Evolutionary conservation across 139 green algal species (phyloP).

Genomic region (Volvox reticuliferus): DNA sequence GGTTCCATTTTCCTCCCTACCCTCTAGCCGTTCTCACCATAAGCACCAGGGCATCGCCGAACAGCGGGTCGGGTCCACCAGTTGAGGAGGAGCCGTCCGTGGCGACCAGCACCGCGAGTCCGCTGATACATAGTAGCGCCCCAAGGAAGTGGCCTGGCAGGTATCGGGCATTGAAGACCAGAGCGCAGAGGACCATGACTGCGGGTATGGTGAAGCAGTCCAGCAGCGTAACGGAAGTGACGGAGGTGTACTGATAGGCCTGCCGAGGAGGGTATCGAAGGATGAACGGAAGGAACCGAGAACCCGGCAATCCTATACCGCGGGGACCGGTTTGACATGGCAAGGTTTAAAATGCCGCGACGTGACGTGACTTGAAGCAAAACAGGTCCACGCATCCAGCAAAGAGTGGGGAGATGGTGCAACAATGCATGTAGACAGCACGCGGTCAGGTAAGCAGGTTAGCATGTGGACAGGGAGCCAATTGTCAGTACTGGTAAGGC

Average conservation of each 20-base stretch:
- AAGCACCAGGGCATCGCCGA: slow-evolving; percentile 82
- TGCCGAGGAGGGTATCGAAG: not conserved
- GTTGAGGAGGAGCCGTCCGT: slow-evolving; percentile 56
- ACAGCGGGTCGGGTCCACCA: slow-evolving; percentile 56
- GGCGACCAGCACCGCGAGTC: slow-evolving; percentile 75
- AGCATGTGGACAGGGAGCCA: too few relatives aligned
- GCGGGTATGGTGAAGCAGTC: slow-evolving; percentile 86
- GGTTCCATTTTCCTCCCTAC: too few relatives aligned
- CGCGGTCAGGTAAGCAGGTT: too few relatives aligned
- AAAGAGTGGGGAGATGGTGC: too few relatives aligned
- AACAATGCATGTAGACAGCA: too few relatives aligned
- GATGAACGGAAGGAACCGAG: too few relatives aligned
- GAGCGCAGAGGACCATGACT: slow-evolving; percentile 66
- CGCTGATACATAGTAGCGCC: slow-evolving; percentile 72
- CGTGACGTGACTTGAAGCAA: too few relatives aligned
- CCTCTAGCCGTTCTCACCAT: slow-evolving; percentile 16
- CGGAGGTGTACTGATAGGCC: slow-evolving; percentile 84
- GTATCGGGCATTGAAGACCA: slow-evolving; percentile 67
- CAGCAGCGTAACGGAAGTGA: slow-evolving; percentile 87
- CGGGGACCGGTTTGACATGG: too few relatives aligned
- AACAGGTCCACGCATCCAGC: too few relatives aligned
- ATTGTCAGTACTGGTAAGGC: too few relatives aligned
- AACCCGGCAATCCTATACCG: too few relatives aligned
- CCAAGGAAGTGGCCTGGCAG: slow-evolving; percentile 65
- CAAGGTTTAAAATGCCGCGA: too few relatives aligned